Evolutionary conservation across 768 basidiomycete species (phyloP).

Genomic region (Pisolithus microcarpus): DNA sequence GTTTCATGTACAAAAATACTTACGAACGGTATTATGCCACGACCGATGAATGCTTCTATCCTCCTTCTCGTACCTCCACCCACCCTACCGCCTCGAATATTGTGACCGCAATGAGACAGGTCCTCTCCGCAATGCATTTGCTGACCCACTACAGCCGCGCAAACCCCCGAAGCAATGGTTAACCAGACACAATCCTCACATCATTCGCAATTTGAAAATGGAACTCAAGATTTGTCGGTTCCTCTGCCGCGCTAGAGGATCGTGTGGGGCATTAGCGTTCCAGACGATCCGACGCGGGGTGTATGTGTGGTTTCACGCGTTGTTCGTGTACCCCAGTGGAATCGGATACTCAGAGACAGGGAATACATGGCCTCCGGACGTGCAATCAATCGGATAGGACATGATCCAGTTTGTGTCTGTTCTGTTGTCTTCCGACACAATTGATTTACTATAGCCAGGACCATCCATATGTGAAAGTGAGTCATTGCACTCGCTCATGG

Average conservation of each 20-base stretch:
- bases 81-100: constrained; percentile 16
- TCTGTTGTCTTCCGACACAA: neutral
- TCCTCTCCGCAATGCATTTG: constrained; percentile 53
- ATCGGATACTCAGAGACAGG: constrained; percentile 46
- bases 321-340: constrained; percentile 78
- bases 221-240: constrained; percentile 66
- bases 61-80: constrained; percentile 19
- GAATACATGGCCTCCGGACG: constrained; percentile 66
- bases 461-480: too few species aligned
- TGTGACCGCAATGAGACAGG: constrained; percentile 68
- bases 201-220: constrained; percentile 39
- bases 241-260: constrained; percentile 72
- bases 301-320: constrained; percentile 93
- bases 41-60: constrained; percentile 87
- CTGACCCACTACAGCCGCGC: constrained; percentile 39
- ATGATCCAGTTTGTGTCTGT: constrained; percentile 54
- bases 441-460: too few species aligned
- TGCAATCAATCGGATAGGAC: constrained; percentile 88
- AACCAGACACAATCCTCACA: constrained; percentile 43
- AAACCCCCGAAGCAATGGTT: constrained; percentile 4
- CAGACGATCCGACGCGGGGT: constrained; percentile 68
- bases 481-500: too few species aligned
- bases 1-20: constrained; percentile 74
- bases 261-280: constrained; percentile 81
- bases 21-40: constrained; percentile 90